Evolutionary conservation across 768 basidiomycete species (phyloP), one percentile per base, ranked within the genome.

Genomic region (Crassisporium funariophilum): DNA sequence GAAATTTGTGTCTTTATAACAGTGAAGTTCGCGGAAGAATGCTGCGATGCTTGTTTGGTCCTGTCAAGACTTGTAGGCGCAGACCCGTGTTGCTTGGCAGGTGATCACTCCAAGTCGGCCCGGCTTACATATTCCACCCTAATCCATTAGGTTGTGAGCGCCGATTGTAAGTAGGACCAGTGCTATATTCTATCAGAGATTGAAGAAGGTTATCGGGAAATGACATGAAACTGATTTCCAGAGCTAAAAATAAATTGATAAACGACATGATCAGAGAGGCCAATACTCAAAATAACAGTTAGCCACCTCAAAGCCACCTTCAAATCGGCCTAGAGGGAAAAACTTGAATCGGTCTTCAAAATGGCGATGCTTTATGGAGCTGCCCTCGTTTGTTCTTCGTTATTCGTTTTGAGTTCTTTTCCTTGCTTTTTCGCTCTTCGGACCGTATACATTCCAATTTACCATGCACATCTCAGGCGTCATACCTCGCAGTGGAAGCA

Each of bases 31-130:
- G n/a, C n/a, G n/a, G n/a, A n/a, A n/a, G n/a, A n/a, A n/a, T n/a
- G n/a, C n/a, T n/a, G n/a, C n/a, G n/a, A n/a, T n/a, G n/a, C n/a
- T 41, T 53, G 43, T 57, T 57, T 57, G 55, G 55, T 29, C 35
- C 33, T 56, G 55, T 56, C 22, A 27, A 38, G 20, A 29, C 31
- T 44, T 44, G 44, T 31, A 24, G 49, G 34, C 21, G 6, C 20
- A 25, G 24, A 16, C 4, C 37, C 34, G 24, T 25, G 23, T 37
- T 23, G 25, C 19, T 33, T 21, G 17, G 33, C n/a, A 20, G 22
- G 36, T 35, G 43, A 36, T 23, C 43, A 36, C 16, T 25, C 16
- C 22, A 34, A 37, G 21, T 25, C 16, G 21, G 22, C 10, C 15
- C 12, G 48, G n/a, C n/a, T n/a, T n/a, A n/a, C n/a, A n/a, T n/a